Conservation (phyloP, 2,329 filamentous ascomycete species). For the Sphaerulina vaccinii region DNA sequence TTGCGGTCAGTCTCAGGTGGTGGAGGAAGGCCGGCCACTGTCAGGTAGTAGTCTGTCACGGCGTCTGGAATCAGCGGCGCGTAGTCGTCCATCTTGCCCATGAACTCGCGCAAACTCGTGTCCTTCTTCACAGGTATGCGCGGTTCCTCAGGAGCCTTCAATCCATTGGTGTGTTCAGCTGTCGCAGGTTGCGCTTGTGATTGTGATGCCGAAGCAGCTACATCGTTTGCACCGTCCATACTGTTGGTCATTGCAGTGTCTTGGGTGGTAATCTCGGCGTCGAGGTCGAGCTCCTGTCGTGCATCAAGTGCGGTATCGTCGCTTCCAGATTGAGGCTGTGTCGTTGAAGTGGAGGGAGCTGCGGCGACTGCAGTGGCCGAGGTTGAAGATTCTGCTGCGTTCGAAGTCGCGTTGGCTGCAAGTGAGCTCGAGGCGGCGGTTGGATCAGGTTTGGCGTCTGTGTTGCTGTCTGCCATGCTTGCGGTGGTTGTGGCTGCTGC, state of each 20-base stretch:
- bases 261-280: conserved; percentile 41
- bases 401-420: conserved; percentile 9
- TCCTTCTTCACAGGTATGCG: conserved; percentile 82
- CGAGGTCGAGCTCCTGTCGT: conserved; percentile 34
- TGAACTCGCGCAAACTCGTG: conserved; percentile 84
- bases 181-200: conserved; percentile 49
- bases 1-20: conserved; percentile 87
- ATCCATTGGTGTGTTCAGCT: conserved; percentile 73
- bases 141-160: conserved; percentile 53
- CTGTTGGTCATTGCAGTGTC: conserved; percentile 24
- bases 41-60: conserved; percentile 97
- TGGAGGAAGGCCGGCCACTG: conserved; percentile 87
- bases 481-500: conserved; percentile 13
- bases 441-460: conserved; percentile 14
- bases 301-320: conserved; percentile 40
- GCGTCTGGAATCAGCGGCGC: conserved; percentile 98
- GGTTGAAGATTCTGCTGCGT: background rate
- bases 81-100: conserved; percentile 97
- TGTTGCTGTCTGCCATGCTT: conserved; percentile 22
- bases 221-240: conserved; percentile 40
- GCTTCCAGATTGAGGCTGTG: conserved; percentile 18
- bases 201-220: conserved; percentile 46
- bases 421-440: conserved; percentile 18
- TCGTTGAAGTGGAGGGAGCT: conserved; percentile 10
- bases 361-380: conserved; percentile 6